Evolutionary conservation across 2,329 filamentous ascomycete genomes (phyloP), one percentile per base, ranked within the genome.

Genomic region (Stemphylium vesicarium): DNA sequence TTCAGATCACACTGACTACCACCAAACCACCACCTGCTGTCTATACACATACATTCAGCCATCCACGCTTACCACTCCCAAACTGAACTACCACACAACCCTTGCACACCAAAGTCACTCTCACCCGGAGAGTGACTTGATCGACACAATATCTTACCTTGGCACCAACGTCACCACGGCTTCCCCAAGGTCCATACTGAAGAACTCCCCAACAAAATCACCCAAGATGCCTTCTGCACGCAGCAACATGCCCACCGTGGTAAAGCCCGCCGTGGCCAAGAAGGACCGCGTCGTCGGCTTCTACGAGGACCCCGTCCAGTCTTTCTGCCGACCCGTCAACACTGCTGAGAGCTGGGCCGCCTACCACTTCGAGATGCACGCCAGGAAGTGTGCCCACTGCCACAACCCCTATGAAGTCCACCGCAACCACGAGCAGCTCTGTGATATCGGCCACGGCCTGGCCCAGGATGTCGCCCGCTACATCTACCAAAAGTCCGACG

Each of bases 321-420:
- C 70, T 16, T 66, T 77, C 62, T 77, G 76, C 4, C 75, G 79
- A 42, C 76, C 77, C 24, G 65, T 78, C 33, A 77, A 73, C 54
- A 64, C 66, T 4, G 62, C 71, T 33, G 79, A 81, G 68, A 75
- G 73, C 57, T 80, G 79, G 78, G 75, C 77, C 2, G 65, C 79
- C 50, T 79, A 80, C 70, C 68, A 80, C 72, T 81, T 80, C 54
- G 79, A 81, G 63, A 72, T 68, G 54, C 80, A 82, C 68, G 78
- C 78, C 32, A 73, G 74, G 44, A 73, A 72, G 56, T 82, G 80
- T 68, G 65, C 60, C 39, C 69, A 73, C 54, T 82, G 80, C 75
- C 68, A 71, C 62, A 69, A 79, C 60, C 78, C 80, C 2, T 77
- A 78, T 57, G 70, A 77, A 31, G 77, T 77, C 52, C 73, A 77